Conservation (phyloP, 768 basidiomycete genomes). For the Mycena latifolia region DNA sequence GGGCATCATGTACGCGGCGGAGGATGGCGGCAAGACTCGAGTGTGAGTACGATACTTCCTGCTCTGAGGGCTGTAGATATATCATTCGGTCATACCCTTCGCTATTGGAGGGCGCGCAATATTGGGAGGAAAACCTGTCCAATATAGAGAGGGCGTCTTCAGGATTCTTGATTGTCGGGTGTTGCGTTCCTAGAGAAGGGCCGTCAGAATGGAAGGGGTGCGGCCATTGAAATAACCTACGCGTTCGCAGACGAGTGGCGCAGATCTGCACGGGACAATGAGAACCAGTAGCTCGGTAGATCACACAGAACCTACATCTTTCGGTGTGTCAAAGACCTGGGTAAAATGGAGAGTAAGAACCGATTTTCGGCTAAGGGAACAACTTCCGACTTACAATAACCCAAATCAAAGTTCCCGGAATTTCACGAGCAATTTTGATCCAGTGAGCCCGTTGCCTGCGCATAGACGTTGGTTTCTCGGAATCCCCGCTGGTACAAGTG, state of each 20-base stretch:
- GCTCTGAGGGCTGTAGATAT: slow-evolving; percentile 57
- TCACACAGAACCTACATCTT: slow-evolving; percentile 64
- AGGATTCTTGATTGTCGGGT: slow-evolving; percentile 80
- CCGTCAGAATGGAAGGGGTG: slow-evolving; percentile 16
- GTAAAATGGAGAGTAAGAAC: slow-evolving; percentile 22
- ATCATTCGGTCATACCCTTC: slow-evolving; percentile 80
- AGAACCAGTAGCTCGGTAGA: slow-evolving; percentile 11
- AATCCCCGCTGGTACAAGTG: neutral
- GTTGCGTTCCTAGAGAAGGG: slow-evolving; percentile 65
- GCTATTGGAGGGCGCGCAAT: slow-evolving; percentile 61
- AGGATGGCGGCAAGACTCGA: slow-evolving; percentile 67
- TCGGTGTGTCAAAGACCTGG: slow-evolving; percentile 76
- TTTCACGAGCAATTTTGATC: slow-evolving; percentile 78
- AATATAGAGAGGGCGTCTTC: slow-evolving; percentile 72
- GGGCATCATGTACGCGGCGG: slow-evolving; percentile 60
- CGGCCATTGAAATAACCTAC: slow-evolving; percentile 55
- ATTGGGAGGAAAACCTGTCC: slow-evolving; percentile 73
- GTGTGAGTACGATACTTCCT: slow-evolving; percentile 60
- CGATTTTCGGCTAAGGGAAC: slow-evolving; percentile 7
- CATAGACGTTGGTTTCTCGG: neutral
- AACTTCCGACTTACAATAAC: slow-evolving; percentile 58
- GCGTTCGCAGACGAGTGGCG: slow-evolving; percentile 66
- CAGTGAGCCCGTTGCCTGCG: slow-evolving; percentile 80
- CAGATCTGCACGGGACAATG: slow-evolving; percentile 62
- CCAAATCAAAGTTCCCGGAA: slow-evolving; percentile 74